Conservation (phyloP, 1,284 basidiomycete genomes). For the Ganoderma leucocontextum region DNA sequence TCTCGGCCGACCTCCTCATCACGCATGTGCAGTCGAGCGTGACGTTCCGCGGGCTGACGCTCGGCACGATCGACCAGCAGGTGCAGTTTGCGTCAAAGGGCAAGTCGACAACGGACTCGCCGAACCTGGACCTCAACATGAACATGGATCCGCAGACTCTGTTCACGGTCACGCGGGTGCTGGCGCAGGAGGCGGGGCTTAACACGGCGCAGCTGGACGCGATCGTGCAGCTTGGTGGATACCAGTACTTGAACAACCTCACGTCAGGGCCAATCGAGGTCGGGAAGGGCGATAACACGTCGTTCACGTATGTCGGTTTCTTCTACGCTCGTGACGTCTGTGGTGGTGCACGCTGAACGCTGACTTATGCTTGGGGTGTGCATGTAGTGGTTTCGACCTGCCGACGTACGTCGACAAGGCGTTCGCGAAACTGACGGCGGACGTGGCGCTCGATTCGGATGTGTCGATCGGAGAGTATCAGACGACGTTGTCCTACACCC, state of each 20-base stretch:
- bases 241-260: slow-evolving; percentile 62
- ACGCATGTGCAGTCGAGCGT: slow-evolving; percentile 72
- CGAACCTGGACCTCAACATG: slow-evolving; percentile 67
- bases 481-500: slow-evolving; percentile 71
- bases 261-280: slow-evolving; percentile 8
- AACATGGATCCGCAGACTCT: slow-evolving; percentile 78
- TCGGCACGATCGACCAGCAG: slow-evolving; percentile 70
- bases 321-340: too few relatives aligned
- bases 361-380: background rate
- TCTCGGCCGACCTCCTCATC: slow-evolving; percentile 68
- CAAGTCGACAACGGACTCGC: slow-evolving; percentile 65
- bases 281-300: slow-evolving; percentile 54
- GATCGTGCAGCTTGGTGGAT: slow-evolving; percentile 76
- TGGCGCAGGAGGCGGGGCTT: slow-evolving; percentile 72
- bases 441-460: slow-evolving; percentile 65
- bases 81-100: slow-evolving; percentile 65
- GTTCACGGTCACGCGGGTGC: slow-evolving; percentile 74
- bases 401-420: slow-evolving; percentile 71
- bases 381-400: slow-evolving; percentile 70
- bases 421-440: slow-evolving; percentile 69
- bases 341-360: background rate
- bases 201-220: slow-evolving; percentile 71
- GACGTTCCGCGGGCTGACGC: slow-evolving; percentile 66
- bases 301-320: slow-evolving; percentile 57
- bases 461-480: slow-evolving; percentile 73